These are phyloP conservation scores for Pistacia vera DNA, from an alignment of 345 rosid genomes.

Conservation along the genomic window DNA sequence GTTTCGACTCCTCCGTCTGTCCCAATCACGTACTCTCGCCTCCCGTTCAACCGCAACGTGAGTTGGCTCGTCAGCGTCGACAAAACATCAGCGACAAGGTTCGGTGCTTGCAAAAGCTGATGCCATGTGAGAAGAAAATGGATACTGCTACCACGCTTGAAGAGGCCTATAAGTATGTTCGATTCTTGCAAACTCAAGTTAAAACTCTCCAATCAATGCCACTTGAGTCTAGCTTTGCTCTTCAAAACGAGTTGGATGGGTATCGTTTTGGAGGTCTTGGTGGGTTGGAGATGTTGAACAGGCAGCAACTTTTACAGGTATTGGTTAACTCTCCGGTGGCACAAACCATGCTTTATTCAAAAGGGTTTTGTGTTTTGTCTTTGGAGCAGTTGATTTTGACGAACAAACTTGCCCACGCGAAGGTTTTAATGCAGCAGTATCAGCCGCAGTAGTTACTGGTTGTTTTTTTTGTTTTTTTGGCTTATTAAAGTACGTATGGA, in stretches of 20 bases:
- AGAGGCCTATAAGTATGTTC: constrained; percentile 62
- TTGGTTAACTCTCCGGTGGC: constrained; percentile 48
- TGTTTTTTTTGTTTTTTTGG: too few relatives aligned
- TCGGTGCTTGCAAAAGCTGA: constrained; percentile 53
- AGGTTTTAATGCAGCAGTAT: constrained; percentile 1
- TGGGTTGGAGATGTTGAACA: constrained; percentile 30
- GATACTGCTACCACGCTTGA: constrained; percentile 48
- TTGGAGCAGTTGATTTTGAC: constrained; percentile 52
- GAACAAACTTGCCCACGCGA: constrained; percentile 22
- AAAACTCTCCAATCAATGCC: constrained; percentile 55
- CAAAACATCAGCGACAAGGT: constrained; percentile 47
- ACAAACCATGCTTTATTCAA: constrained; percentile 44
- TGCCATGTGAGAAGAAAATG: constrained; percentile 67
- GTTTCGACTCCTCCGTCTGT: background rate
- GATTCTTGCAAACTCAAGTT: constrained; percentile 60
- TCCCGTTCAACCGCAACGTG: background rate
- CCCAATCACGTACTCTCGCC: background rate
- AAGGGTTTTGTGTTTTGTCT: constrained; percentile 45
- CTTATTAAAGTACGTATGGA: too few relatives aligned
- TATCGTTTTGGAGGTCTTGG: background rate
- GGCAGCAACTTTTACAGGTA: constrained; percentile 55
- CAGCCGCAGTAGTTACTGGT: background rate
- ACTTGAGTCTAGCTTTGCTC: constrained; percentile 22
- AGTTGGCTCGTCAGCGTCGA: constrained; percentile 16
- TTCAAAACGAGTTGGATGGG: background rate